These are phyloP conservation scores for Sporisorium scitamineum DNA, from an alignment of 1,284 basidiomycete genomes.

Conservation along the genomic window DNA sequence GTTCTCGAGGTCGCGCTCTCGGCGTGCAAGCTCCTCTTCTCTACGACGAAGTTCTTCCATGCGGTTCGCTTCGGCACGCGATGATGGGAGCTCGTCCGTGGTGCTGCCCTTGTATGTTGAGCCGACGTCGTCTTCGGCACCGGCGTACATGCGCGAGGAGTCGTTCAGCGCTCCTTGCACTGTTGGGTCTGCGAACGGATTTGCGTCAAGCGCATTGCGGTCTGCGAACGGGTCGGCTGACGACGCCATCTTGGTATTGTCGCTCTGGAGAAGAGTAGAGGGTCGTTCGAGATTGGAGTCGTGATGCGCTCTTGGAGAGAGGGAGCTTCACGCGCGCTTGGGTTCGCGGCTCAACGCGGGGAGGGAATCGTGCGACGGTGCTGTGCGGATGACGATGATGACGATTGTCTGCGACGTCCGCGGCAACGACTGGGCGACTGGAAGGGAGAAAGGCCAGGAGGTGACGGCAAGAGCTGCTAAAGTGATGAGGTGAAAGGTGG, in stretches of 20 bases:
- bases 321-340: too few relatives aligned
- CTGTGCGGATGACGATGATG: slow-evolving; percentile 1
- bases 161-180: slow-evolving; percentile 64
- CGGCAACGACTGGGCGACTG: not conserved
- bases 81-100: slow-evolving; percentile 43
- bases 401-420: too few relatives aligned
- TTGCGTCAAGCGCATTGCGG: slow-evolving; percentile 63
- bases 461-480: too few relatives aligned
- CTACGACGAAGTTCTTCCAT: slow-evolving; percentile 78
- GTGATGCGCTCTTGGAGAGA: not conserved
- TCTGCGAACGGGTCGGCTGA: slow-evolving; percentile 60
- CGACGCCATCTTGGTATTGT: slow-evolving; percentile 18
- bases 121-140: slow-evolving; percentile 43
- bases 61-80: slow-evolving; percentile 70
- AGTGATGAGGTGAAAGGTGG: slow-evolving; percentile 1
- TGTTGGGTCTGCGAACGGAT: slow-evolving; percentile 70
- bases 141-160: slow-evolving; percentile 52
- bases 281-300: not conserved
- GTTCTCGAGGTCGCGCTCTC: slow-evolving; percentile 78
- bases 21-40: slow-evolving; percentile 81
- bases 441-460: too few relatives aligned
- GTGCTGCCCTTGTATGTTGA: slow-evolving; percentile 43
- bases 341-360: not conserved
- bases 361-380: not conserved
- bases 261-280: not conserved